Percentiles rank a stretch among this genome's conserved stretches.
Evolutionary conservation across 2,329 filamentous ascomycete species (phyloP).

Genomic region (Talaromyces rugulosus): DNA sequence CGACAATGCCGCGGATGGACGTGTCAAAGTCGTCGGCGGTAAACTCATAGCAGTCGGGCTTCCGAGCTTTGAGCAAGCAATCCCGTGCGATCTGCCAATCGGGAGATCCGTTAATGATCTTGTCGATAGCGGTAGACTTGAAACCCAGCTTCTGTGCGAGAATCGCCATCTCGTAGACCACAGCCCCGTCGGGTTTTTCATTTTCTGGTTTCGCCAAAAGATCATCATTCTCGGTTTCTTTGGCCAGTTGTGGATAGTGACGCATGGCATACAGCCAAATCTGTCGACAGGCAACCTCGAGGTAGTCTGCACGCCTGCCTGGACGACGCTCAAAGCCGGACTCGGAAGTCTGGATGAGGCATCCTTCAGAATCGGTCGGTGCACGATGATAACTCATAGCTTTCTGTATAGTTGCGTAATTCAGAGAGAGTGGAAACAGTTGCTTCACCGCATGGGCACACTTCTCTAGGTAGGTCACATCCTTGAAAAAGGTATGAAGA

Average conservation of each 20-base stretch:
- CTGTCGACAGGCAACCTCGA: conserved; percentile 21
- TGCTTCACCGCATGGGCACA: not conserved
- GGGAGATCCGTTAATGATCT: not conserved
- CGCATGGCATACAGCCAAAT: conserved; percentile 30
- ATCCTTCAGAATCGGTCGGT: not conserved
- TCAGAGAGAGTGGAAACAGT: not conserved
- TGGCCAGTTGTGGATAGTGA: conserved; percentile 19
- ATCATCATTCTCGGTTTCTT: not conserved
- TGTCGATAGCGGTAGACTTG: not conserved
- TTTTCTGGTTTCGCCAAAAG: not conserved
- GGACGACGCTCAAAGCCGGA: not conserved
- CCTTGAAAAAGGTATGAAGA: not conserved
- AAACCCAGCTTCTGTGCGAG: not conserved
- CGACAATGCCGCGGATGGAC: not conserved
- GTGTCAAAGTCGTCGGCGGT: not conserved
- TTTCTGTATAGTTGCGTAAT: not conserved
- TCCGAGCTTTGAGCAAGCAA: not conserved
- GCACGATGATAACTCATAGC: not conserved
- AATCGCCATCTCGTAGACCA: not conserved
- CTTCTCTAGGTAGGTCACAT: not conserved
- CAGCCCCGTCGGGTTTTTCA: not conserved
- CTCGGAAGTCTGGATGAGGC: not conserved
- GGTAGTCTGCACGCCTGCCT: not conserved
- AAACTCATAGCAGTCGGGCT: not conserved
- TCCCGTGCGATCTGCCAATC: not conserved